These are phyloP conservation scores for Aureobasidium sp. DNA, from an alignment of 2,329 filamentous ascomycete species.

Conservation along the genomic window DNA sequence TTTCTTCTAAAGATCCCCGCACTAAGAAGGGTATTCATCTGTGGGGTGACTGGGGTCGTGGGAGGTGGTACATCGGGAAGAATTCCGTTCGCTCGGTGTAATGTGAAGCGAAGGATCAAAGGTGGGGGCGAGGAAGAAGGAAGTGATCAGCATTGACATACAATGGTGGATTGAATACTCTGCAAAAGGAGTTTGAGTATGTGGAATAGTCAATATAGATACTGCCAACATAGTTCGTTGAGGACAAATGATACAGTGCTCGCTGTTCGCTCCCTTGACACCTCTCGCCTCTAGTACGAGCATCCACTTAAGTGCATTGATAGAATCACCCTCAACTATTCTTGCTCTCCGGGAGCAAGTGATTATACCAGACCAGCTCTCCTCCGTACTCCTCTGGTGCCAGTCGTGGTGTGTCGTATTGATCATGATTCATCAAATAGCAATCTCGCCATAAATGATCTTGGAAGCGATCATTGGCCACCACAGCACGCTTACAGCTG, in stretches of 20 bases:
- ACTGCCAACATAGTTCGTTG: too few relatives aligned
- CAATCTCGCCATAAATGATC: background rate
- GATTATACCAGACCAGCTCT: background rate
- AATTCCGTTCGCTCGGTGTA: constrained; percentile 16
- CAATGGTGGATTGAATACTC: background rate
- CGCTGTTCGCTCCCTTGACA: background rate
- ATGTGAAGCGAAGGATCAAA: constrained; percentile 1
- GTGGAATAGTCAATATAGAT: too few relatives aligned
- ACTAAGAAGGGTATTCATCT: background rate
- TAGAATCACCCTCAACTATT: background rate
- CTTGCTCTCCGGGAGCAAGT: background rate
- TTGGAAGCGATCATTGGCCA: background rate
- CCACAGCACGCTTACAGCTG: background rate
- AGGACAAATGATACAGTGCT: background rate
- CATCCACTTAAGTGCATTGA: background rate
- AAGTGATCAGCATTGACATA: background rate
- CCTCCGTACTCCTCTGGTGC: background rate
- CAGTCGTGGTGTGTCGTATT: background rate
- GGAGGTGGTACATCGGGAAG: constrained; percentile 6
- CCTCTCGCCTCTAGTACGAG: background rate
- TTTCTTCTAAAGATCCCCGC: background rate
- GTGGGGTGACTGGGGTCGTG: constrained; percentile 12
- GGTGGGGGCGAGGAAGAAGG: background rate
- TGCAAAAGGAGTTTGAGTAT: background rate
- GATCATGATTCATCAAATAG: background rate